Evolutionary conservation across 1,284 basidiomycete genomes (phyloP).

Genomic region (Trichosporon ovoides): DNA sequence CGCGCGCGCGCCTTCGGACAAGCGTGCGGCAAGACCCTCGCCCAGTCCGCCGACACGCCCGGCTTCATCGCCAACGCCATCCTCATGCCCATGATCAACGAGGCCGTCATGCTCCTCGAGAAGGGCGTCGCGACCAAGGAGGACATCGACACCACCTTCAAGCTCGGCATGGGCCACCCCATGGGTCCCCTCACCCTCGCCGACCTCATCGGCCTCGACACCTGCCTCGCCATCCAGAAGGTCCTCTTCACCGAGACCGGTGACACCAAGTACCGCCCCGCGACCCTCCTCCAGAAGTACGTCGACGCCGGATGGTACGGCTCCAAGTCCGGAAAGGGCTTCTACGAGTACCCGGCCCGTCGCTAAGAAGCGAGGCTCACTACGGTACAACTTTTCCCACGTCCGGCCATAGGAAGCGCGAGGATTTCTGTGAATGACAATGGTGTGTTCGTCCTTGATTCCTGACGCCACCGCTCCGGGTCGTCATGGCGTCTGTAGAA

Average conservation of each 20-base stretch:
- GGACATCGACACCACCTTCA: slow-evolving; percentile 91
- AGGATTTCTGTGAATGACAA: background rate
- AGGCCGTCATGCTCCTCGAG: slow-evolving; percentile 89
- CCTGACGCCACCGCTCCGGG: background rate
- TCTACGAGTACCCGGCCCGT: slow-evolving; percentile 60
- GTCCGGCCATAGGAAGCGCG: background rate
- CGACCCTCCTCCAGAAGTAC: slow-evolving; percentile 84
- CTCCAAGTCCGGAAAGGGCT: slow-evolving; percentile 67
- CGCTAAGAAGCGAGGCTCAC: background rate
- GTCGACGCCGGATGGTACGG: slow-evolving; percentile 94
- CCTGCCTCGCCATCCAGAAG: slow-evolving; percentile 82
- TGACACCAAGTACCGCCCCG: slow-evolving; percentile 96
- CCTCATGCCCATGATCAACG: slow-evolving; percentile 52
- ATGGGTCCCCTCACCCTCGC: slow-evolving; percentile 87
- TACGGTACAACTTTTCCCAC: background rate
- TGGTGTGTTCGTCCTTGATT: background rate
- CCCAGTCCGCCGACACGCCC: slow-evolving; percentile 80
- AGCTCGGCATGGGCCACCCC: slow-evolving; percentile 90
- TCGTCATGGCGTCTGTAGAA: background rate
- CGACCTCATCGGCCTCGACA: slow-evolving; percentile 87
- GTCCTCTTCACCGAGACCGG: slow-evolving; percentile 81
- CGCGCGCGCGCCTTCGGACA: slow-evolving; percentile 75
- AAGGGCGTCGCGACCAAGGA: slow-evolving; percentile 86
- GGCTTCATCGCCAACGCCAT: slow-evolving; percentile 57
- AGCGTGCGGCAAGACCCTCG: slow-evolving; percentile 89